Evolutionary conservation across 768 basidiomycete species (phyloP), one percentile per base, ranked within the genome.

Genomic region (Lactarius psammicola): DNA sequence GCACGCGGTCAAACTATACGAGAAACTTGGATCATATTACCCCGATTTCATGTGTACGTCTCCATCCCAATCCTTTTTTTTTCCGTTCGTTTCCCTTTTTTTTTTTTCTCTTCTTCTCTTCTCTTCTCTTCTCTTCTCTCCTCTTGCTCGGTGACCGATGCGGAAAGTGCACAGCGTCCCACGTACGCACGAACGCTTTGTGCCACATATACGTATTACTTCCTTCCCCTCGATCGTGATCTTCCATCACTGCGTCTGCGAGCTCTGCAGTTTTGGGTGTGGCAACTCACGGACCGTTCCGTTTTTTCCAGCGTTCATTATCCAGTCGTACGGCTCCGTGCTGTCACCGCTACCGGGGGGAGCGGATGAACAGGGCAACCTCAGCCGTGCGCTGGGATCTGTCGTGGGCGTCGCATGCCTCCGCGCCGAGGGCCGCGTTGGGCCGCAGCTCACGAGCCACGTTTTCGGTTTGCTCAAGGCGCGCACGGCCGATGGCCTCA

Each of bases 21-120:
- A 86, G 79, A 96, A 94, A 80, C 82, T 96, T 69, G 87, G 83
- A 74, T 83, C 85, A 63, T 92, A 93, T 80, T 94, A 96, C 77
- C 94, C 94, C 67, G 94, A 96, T 81, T 92, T 96, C 80, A 93
- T 94, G 76, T 81, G 92, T 94, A 77, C 80, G 91, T 86, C 72
- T 75, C 66, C 44, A n/a, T 11, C 56, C 46, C 56, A n/a, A n/a
- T n/a, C n/a, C n/a, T n/a, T n/a, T n/a, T 40, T 36, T 49, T 64
- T 44, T n/a, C 42, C 42, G 42, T 40, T 15, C 17, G 5, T 40
- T 34, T 10, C 34, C 34, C 4, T 34, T 15, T 5, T 1, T 1
- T 40, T 5, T 44, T n/a, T n/a, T 36, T 13, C 36, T 13, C 11
- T 13, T 44, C 20, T n/a, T 81, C 92, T 95, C 80, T 93, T 94